Base-by-base conservation (phyloP, 129 eudicot genomes). In the carrot (Daucus carota) region DNA sequence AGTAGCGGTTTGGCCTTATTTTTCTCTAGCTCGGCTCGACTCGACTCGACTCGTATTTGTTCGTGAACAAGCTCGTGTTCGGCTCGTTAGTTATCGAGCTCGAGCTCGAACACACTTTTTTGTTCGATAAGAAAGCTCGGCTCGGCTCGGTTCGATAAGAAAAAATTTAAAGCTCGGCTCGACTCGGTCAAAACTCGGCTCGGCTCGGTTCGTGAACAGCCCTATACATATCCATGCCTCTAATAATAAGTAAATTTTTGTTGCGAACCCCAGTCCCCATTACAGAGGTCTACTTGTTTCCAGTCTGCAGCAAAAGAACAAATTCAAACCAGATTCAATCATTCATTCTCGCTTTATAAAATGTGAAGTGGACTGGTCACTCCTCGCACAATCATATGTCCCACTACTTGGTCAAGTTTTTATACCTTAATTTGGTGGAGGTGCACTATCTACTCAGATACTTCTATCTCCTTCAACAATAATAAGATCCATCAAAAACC, bases 231-330 rank as follows among this genome's bases (percentile, higher is more conserved):
- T 36, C 2, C 5, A 36, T 36, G 40, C 17, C 17, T 24, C 34
- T 60, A 10, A 9, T 60, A 5, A 8, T 5, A 2, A 26, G 20
- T 62, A 63, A 63, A 63, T 10, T 63, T 63, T 63, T 29, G 18
- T 28, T 63, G 70, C 70, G 38, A 63, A 63, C 70, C 70, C 70
- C 70, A 63, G 29, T 63, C 29, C 6, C n/a, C n/a, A n/a, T n/a
- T n/a, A n/a, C n/a, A n/a, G n/a, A 63, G 22, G 70, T 5, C 70
- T 32, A 63, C 22, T 63, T 63, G 34, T 63, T 63, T 63, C 70
- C 38, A 52, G n/a, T 52, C 22, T 52, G 22, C 62, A 18, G 28
- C 62, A 28, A 63, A 29, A 63, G 18, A n/a, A 54, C 38, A 8
- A 26, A 63, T 63, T 31, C 3, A 63, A 6, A 63, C 34, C 29